Conservation (phyloP, 2,329 filamentous ascomycete genomes). For the Stagonosporopsis chrysanthemi region DNA sequence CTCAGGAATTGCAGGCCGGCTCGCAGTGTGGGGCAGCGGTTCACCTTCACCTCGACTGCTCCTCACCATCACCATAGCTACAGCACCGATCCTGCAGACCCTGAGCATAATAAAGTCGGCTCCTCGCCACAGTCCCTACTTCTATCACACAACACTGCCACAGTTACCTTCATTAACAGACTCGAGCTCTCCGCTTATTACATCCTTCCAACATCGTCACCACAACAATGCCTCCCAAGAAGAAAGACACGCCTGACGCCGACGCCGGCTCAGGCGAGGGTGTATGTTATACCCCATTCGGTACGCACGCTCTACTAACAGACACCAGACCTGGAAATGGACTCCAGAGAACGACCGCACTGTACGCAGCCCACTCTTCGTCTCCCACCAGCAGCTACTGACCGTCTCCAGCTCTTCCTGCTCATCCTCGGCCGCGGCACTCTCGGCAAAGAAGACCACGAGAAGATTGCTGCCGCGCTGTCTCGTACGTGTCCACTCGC, state of each 20-base stretch:
- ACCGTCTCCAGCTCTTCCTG: slow-evolving; percentile 1
- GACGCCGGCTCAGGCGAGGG: not conserved
- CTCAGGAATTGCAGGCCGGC: not conserved
- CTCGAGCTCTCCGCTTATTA: not conserved
- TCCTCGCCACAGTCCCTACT: too few relatives aligned
- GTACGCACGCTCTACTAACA: not conserved
- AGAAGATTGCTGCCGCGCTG: not conserved
- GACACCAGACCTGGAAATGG: not conserved
- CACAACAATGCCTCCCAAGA: slow-evolving; percentile 10
- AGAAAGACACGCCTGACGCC: not conserved
- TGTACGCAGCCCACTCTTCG: not conserved
- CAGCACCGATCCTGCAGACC: not conserved
- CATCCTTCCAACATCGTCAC: not conserved
- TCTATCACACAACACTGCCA: not conserved
- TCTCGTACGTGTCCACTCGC: not conserved
- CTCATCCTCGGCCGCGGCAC: not conserved
- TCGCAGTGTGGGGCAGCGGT: too few relatives aligned
- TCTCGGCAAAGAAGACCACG: not conserved
- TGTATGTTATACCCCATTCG: not conserved
- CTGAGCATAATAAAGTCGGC: not conserved
- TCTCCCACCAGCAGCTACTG: not conserved
- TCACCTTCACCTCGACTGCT: slow-evolving; percentile 5
- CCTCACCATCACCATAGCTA: not conserved
- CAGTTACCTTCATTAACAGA: not conserved
- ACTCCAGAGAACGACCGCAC: slow-evolving; percentile 11